Evolutionary conservation across 371 early-diverging fungal species (phyloP), one percentile per base, ranked within the genome.

Genomic region (Nosema granulosis): DNA sequence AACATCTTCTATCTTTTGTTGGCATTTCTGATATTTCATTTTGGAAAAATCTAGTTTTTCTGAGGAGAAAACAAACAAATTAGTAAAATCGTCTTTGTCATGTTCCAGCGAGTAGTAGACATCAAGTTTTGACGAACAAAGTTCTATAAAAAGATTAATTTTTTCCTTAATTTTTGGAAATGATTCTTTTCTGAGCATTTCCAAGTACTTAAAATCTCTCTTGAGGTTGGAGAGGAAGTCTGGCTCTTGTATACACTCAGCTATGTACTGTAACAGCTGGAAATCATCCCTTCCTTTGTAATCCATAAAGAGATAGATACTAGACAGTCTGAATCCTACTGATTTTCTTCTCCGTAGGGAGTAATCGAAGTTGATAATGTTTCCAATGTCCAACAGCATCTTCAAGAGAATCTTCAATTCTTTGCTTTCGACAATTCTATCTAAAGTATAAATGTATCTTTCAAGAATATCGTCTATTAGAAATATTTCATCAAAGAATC

Each of bases 351-450:
- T 70, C 35, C 24, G 35, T 28, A 22, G 57, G 3, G 52, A 67
- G 68, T 77, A 81, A 22, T 70, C 49, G 54, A 54, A 72, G 57
- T 81, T 81, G 29, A 78, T 68, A 6, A 76, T 34, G 68, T 81
- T 81, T 67, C 70, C 70, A 34, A 81, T 59, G 28, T 81, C 79
- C 43, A 81, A 51, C 16, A 81, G 20, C 11, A 37, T 54, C 54
- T 68, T 75, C 16, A 81, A 51, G 3, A 78, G 35, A 28, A 76
- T 61, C 57, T 65, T 75, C 0, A 81, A 26, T 22, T 68, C 65
- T 24, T 75, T 13, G 52, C 68, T 75, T 11, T 77, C 56, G 29
- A 78, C 2, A 16, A 81, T 38, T 20, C 35, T 56, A 13, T 65
- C 59, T 16, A 66, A 72, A 4, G 71, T 43, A 26, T 49, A 50